Evolutionary conservation across 495 filamentous ascomycete species (phyloP).

Genomic region (Monascus purpureus): DNA sequence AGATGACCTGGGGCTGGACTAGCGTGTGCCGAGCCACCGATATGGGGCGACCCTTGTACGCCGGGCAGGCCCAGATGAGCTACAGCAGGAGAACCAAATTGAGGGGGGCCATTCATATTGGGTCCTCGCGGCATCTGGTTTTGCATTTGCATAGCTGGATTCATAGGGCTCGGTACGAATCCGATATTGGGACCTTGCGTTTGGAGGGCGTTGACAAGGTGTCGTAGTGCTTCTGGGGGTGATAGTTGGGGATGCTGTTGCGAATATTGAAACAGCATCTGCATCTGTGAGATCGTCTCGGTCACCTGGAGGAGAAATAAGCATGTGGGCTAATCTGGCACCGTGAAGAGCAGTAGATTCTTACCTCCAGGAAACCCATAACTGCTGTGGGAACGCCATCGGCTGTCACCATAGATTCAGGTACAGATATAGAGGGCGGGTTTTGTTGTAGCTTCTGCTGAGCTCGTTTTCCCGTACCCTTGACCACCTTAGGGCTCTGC

Average conservation of each 20-base stretch:
- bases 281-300: conserved; percentile 65
- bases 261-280: conserved; percentile 47
- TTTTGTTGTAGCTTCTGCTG: conserved; percentile 40
- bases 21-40: conserved; percentile 31
- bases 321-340: background rate
- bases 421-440: conserved; percentile 37
- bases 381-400: conserved; percentile 44
- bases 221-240: conserved; percentile 46
- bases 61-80: conserved; percentile 33
- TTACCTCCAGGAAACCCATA: conserved; percentile 57
- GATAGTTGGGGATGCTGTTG: conserved; percentile 42
- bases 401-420: conserved; percentile 47
- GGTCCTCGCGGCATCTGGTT: conserved; percentile 22
- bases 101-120: conserved; percentile 24
- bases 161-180: conserved; percentile 19
- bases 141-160: conserved; percentile 22
- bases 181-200: conserved; percentile 17
- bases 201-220: conserved; percentile 36
- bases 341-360: conserved; percentile 1
- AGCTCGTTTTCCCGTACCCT: conserved; percentile 37
- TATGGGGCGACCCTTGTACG: conserved; percentile 28
- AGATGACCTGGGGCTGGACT: conserved; percentile 33
- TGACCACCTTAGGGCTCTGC: conserved; percentile 55
- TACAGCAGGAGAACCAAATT: conserved; percentile 39
- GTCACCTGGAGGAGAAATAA: conserved; percentile 35